Conservation (phyloP, 345 rosid species). For the Acer yangbiense region DNA sequence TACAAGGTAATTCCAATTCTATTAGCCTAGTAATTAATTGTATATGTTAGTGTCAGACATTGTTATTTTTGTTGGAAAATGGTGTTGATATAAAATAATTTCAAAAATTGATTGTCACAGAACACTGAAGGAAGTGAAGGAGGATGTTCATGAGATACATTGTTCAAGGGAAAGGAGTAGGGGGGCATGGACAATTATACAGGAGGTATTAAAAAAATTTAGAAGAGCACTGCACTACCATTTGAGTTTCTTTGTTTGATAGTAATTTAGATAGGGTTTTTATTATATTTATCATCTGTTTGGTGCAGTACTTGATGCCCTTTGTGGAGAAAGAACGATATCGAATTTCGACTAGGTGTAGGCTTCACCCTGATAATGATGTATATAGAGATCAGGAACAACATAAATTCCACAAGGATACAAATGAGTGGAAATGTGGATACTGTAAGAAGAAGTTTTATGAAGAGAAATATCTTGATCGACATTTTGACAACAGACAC, state of each 20-base stretch:
- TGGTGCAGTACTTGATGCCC: constrained; percentile 62
- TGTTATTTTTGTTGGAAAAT: not conserved
- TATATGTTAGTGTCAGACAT: not conserved
- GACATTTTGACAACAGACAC: constrained; percentile 69
- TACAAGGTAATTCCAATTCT: constrained; percentile 37
- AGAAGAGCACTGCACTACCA: not conserved
- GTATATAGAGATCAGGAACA: constrained; percentile 71
- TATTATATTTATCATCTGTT: not conserved
- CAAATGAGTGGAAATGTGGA: constrained; percentile 67
- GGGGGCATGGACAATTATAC: constrained; percentile 56
- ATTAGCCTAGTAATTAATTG: not conserved
- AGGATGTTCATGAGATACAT: constrained; percentile 45
- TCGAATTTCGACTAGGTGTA: constrained; percentile 47
- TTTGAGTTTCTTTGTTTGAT: constrained; percentile 12
- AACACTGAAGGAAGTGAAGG: constrained; percentile 29
- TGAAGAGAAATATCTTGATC: constrained; percentile 63
- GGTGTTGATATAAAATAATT: not conserved
- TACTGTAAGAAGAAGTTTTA: constrained; percentile 66
- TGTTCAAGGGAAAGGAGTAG: constrained; percentile 78
- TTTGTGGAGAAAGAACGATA: constrained; percentile 56
- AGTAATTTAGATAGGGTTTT: constrained; percentile 1
- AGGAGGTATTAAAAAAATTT: constrained; percentile 38
- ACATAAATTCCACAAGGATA: constrained; percentile 54
- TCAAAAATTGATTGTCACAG: constrained; percentile 24
- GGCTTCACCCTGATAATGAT: constrained; percentile 56